Base-by-base conservation (phyloP, 1,284 basidiomycete species). In the Leucoagaricus sp. region DNA sequence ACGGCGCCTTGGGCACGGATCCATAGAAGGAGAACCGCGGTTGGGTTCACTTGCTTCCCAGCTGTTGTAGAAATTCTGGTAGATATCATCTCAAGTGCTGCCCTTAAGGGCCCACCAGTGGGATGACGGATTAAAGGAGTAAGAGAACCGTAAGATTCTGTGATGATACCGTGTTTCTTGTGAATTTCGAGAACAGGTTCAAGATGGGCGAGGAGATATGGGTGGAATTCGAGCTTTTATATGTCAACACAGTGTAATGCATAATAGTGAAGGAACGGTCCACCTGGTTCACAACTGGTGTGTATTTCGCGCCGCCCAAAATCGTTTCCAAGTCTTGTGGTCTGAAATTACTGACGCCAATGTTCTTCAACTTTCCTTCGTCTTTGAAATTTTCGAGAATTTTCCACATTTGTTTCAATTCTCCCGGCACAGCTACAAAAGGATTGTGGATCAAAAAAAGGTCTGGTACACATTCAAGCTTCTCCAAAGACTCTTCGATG, bases 331-430 rank as follows among this genome's bases (percentile, higher is more conserved):
- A 61, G 61, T 86, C 79, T 61, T 79, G 73, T 28, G 79, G 72
- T 25, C 79, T 72, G 66, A 82, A 85, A 71, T 86, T 86, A 61
- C 77, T 81, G 23, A 87, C 83, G 12, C 85, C 85, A 60, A 87
- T 79, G 52, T 69, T 73, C 61, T 73, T 71, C 36, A 75, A 67
- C 58, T 74, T 75, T n/a, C 71, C 75, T 40, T 69, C 68, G 28
- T 64, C 61, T 57, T 74, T 73, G 36, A 74, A 61, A 25, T 67
- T 68, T 55, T 74, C 73, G 8, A 74, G 51, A 26, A 70, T 62
- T 34, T 65, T 65, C 72, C 72, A 74, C 21, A 69, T 41, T 10
- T 60, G 65, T 41, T 69, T 69, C 19, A 75, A 65, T 28, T 72
- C 58, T 15, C 67, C 67, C 0, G 63, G 60, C 4, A 54, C 56